A percentile compares a stretch with the other conserved stretches of the same genome.
phyloP scores from a whole-genome alignment of 1,284 basidiomycete genomes.

The Golubevia sp. region DNA sequence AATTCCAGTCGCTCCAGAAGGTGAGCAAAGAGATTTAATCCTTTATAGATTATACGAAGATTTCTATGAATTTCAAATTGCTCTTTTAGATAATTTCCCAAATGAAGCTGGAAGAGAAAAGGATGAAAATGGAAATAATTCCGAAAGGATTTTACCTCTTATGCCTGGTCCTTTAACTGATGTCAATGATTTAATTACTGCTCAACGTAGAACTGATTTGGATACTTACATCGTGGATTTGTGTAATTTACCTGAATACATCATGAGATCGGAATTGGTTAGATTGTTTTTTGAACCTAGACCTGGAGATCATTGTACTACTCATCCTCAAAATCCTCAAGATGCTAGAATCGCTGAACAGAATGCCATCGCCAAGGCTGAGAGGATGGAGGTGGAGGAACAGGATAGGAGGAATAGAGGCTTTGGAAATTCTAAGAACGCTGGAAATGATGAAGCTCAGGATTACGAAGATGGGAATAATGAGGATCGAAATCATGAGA shows the following conservation, averaged over 20 bases:
- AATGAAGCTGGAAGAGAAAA: conserved; percentile 20
- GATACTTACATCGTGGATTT: conserved; percentile 51
- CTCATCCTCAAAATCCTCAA: conserved; percentile 4
- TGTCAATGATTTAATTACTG: conserved; percentile 47
- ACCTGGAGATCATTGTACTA: conserved; percentile 53
- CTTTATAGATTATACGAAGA: conserved; percentile 56
- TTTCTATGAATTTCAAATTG: conserved; percentile 58
- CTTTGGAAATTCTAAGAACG: conserved; percentile 1
- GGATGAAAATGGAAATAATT: conserved; percentile 30
- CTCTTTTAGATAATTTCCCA: conserved; percentile 29
- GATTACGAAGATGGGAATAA: conserved; percentile 8
- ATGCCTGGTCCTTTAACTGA: conserved; percentile 39
- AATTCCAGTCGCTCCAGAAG: conserved; percentile 29
- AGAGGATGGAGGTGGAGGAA: too few relatives aligned
- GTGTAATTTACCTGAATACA: conserved; percentile 43
- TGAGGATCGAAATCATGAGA: neutral
- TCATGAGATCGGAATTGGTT: conserved; percentile 46
- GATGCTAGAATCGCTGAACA: neutral
- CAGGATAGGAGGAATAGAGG: neutral
- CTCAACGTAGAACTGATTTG: conserved; percentile 42
- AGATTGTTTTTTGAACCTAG: conserved; percentile 54
- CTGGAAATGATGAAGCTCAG: conserved; percentile 10
- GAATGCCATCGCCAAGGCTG: neutral
- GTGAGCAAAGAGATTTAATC: conserved; percentile 53
- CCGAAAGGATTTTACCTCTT: conserved; percentile 37